A percentile compares a stretch with the other conserved stretches of the same genome.
These are phyloP conservation scores for Sclerotiophoma versabilis DNA, from an alignment of 2,329 filamentous ascomycete genomes.

Conservation along the genomic window DNA sequence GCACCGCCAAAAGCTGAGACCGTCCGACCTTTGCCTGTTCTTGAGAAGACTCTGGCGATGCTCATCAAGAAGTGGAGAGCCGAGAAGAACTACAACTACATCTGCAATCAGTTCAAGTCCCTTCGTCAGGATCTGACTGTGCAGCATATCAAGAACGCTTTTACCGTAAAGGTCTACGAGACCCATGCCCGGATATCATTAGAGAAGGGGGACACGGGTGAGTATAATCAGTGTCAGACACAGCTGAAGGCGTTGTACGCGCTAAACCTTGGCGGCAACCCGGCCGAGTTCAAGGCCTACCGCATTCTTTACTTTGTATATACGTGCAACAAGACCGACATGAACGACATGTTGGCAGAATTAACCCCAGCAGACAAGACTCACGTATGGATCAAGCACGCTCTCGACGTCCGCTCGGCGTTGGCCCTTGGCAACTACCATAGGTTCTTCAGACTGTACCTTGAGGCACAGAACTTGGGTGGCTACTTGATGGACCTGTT, in stretches of 20 bases:
- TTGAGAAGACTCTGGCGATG: constrained; percentile 84
- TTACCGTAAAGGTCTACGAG: constrained; percentile 96
- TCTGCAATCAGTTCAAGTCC: constrained; percentile 99
- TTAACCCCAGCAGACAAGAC: constrained; percentile 97
- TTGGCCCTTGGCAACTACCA: constrained; percentile 96
- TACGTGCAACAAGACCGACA: constrained; percentile 95
- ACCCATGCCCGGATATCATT: constrained; percentile 96
- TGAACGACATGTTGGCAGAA: constrained; percentile 98
- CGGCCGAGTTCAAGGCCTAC: constrained; percentile 97
- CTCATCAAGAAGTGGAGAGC: constrained; percentile 94
- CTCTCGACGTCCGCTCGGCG: constrained; percentile 87
- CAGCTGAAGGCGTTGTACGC: constrained; percentile 92
- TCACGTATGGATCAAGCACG: constrained; percentile 83
- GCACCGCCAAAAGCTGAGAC: constrained; percentile 85
- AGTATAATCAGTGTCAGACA: constrained; percentile 99
- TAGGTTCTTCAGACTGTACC: constrained; percentile 95
- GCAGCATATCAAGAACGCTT: constrained; percentile 94
- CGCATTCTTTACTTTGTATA: constrained; percentile 99
- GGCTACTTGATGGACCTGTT: constrained; percentile 99
- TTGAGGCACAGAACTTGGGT: constrained; percentile 94
- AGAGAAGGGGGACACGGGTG: constrained; percentile 99
- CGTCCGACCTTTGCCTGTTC: constrained; percentile 81
- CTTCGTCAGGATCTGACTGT: constrained; percentile 97
- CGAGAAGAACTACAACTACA: constrained; percentile 94
- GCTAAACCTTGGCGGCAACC: constrained; percentile 84